Evolutionary conservation across 2,329 filamentous ascomycete species (phyloP).

Genomic region (Diaporthe eres): DNA sequence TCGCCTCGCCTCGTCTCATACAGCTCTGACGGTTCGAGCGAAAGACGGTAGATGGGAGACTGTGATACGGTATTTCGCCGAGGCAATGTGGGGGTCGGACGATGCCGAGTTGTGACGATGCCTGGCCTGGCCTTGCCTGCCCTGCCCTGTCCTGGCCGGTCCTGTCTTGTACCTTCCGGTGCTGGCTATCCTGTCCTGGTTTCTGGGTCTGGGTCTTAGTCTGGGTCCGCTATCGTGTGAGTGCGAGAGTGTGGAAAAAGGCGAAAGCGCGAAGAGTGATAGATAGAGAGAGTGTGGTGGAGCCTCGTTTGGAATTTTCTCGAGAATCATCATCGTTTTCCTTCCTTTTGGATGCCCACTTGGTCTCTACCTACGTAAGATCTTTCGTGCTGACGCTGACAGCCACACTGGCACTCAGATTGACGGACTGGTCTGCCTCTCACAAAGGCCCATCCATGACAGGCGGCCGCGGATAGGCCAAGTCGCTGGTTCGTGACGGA

Average conservation of each 20-base stretch:
- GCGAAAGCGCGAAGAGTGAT: conserved; percentile 24
- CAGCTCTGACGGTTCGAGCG: conserved; percentile 7
- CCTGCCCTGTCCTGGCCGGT: conserved; percentile 4
- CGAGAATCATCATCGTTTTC: neutral
- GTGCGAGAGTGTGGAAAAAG: neutral
- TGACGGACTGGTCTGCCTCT: conserved; percentile 1
- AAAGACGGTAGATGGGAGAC: conserved; percentile 18
- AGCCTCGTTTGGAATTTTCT: conserved; percentile 27
- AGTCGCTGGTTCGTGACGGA: conserved; percentile 29
- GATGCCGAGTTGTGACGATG: conserved; percentile 31
- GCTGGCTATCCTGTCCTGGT: conserved; percentile 8
- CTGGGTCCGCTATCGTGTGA: conserved; percentile 14
- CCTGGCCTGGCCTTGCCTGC: neutral
- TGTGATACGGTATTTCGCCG: conserved; percentile 34
- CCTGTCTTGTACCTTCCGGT: neutral
- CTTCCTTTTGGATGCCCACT: neutral
- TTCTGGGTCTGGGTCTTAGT: neutral
- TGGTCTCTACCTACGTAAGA: neutral
- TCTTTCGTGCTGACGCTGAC: conserved; percentile 9
- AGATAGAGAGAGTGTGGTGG: neutral
- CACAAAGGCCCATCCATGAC: neutral
- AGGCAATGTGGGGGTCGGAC: conserved; percentile 34
- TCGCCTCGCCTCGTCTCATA: conserved; percentile 19
- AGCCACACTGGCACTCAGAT: conserved; percentile 24
- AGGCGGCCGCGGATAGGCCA: conserved; percentile 26